These are phyloP conservation scores for Chaetomium tenue DNA, from an alignment of 495 filamentous ascomycete species.

Conservation along the genomic window DNA sequence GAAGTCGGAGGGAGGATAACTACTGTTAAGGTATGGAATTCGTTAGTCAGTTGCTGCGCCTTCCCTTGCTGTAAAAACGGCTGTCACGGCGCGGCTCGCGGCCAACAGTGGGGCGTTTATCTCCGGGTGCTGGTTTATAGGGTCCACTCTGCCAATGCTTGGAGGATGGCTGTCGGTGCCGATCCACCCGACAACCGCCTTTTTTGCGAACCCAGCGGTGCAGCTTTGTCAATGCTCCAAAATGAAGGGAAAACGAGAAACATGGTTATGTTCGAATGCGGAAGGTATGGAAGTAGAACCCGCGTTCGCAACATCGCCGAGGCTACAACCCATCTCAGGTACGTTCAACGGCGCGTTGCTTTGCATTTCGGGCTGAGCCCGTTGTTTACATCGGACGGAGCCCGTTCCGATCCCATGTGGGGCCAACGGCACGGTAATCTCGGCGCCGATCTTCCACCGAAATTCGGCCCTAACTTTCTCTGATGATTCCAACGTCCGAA, in stretches of 20 bases:
- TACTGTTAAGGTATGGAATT: no score
- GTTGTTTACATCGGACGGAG: not conserved
- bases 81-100: not conserved
- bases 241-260: not conserved
- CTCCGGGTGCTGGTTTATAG: not conserved
- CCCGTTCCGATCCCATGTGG: conserved; percentile 4
- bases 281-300: not conserved
- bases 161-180: not conserved
- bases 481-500: no score
- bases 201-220: not conserved
- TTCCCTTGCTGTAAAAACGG: conserved; percentile 13
- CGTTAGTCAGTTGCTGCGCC: not conserved
- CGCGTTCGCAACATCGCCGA: not conserved
- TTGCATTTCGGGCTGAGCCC: not conserved
- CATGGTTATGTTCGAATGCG: not conserved
- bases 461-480: no score
- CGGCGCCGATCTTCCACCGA: not conserved
- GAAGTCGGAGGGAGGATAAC: not conserved
- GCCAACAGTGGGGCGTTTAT: conserved; percentile 7
- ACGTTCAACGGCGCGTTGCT: not conserved
- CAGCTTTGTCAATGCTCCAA: not conserved
- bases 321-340: not conserved
- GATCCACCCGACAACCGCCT: conserved; percentile 8
- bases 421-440: not conserved
- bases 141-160: conserved; percentile 16